A percentile compares a stretch with the other conserved stretches of the same genome.
These are phyloP conservation scores for Teratosphaeria viscida DNA, from an alignment of 2,329 filamentous ascomycete genomes.

Conservation along the genomic window DNA sequence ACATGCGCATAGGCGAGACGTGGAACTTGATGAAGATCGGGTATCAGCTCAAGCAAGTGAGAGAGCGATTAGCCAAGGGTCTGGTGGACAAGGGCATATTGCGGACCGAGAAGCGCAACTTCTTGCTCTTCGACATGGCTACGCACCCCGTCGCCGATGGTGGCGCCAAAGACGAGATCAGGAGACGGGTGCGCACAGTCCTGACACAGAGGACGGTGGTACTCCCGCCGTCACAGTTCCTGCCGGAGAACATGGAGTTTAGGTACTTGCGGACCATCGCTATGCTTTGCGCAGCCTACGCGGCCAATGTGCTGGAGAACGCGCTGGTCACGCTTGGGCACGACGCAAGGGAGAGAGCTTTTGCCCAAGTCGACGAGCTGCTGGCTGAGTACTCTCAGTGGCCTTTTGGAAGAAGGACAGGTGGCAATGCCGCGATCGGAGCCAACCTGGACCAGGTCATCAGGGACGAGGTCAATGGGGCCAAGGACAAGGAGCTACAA, in stretches of 20 bases:
- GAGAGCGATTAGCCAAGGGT: constrained; percentile 91
- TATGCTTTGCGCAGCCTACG: constrained; percentile 97
- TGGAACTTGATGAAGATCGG: constrained; percentile 99
- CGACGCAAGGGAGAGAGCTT: constrained; percentile 86
- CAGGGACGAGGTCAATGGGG: constrained; percentile 72
- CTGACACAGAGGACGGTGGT: constrained; percentile 92
- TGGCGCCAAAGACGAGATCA: constrained; percentile 94
- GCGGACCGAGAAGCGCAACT: constrained; percentile 97
- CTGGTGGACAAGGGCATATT: constrained; percentile 98
- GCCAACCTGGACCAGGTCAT: constrained; percentile 86
- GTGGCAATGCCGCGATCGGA: constrained; percentile 71
- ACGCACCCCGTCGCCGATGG: constrained; percentile 95
- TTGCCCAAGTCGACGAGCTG: constrained; percentile 92
- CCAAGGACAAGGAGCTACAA: constrained; percentile 90
- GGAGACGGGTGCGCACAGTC: constrained; percentile 81
- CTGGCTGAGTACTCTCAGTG: constrained; percentile 94
- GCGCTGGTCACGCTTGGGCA: constrained; percentile 89
- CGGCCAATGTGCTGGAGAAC: constrained; percentile 95
- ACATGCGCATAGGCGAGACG: constrained; percentile 64
- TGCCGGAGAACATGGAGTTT: constrained; percentile 91
- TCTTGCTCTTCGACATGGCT: constrained; percentile 98
- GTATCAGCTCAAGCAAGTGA: constrained; percentile 98
- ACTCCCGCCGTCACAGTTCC: constrained; percentile 72
- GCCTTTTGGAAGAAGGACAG: constrained; percentile 77
- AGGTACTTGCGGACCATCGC: constrained; percentile 81